Percentiles rank a stretch among this genome's conserved stretches.
Conservation (phyloP, 805 yeast species). For the Lipomyces yamanashiensis region DNA sequence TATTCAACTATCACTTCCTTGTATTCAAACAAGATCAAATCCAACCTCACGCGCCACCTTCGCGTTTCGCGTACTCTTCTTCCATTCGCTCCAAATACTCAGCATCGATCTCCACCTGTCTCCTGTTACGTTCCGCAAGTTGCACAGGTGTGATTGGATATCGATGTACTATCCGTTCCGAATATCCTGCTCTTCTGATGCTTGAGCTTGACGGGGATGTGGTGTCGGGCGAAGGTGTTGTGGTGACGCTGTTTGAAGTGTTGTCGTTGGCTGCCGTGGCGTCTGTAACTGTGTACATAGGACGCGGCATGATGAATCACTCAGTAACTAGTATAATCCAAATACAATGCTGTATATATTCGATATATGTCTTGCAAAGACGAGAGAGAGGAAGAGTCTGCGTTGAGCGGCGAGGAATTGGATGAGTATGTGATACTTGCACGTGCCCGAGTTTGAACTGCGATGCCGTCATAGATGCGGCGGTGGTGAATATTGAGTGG, state of each 20-base stretch:
- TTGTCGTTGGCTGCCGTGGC: not conserved
- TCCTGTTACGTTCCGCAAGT: not conserved
- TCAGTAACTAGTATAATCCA: no score
- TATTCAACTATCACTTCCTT: not conserved
- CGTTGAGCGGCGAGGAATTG: not conserved
- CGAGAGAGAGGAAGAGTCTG: not conserved
- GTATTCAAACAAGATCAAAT: not conserved
- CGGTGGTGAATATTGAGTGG: not conserved
- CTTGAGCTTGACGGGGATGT: not conserved
- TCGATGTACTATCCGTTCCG: not conserved
- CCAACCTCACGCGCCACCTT: constrained; percentile 41
- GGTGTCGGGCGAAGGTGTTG: not conserved
- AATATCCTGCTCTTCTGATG: not conserved
- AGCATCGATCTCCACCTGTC: constrained; percentile 31
- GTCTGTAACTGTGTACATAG: no score
- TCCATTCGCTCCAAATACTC: constrained; percentile 42
- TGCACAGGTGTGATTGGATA: not conserved
- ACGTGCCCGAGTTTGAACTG: not conserved
- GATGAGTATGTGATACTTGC: not conserved
- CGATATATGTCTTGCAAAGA: no score
- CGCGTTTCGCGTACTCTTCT: constrained; percentile 55
- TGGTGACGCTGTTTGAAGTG: not conserved
- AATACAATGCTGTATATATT: no score
- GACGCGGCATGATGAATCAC: no score
- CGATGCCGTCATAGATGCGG: constrained; percentile 2